Percentiles rank a stretch among this genome's conserved stretches.
phyloP scores from a whole-genome alignment of 495 filamentous ascomycete genomes.

The Podospora comata region DNA sequence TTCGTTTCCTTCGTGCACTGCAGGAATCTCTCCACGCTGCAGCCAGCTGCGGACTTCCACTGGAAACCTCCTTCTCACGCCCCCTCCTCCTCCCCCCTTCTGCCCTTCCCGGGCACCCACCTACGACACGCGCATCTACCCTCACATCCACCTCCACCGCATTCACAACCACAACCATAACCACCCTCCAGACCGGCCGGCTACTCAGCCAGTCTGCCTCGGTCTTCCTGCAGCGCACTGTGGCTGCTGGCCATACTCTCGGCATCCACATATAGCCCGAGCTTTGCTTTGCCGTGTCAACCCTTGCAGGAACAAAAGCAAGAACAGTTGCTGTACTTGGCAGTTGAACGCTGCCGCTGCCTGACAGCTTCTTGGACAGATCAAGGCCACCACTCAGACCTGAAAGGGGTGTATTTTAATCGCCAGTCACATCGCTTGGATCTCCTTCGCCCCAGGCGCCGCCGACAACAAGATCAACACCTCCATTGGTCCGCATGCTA shows the following conservation, averaged over 20 bases:
- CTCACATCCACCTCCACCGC: constrained; percentile 6
- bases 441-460: constrained; percentile 27
- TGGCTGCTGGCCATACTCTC: neutral
- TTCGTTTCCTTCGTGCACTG: constrained; percentile 37
- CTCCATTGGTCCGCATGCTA: constrained; percentile 29
- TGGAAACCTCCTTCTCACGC: constrained; percentile 14
- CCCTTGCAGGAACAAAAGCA: constrained; percentile 21
- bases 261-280: constrained; percentile 28
- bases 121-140: constrained; percentile 10
- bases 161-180: constrained; percentile 10
- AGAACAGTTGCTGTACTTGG: neutral
- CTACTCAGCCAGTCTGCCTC: neutral
- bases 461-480: constrained; percentile 27
- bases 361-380: constrained; percentile 13
- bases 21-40: constrained; percentile 30
- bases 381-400: constrained; percentile 18
- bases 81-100: constrained; percentile 1
- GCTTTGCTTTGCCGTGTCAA: constrained; percentile 26
- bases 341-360: constrained; percentile 19
- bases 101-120: neutral
- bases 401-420: constrained; percentile 31
- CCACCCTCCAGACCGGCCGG: no score
- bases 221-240: constrained; percentile 7
- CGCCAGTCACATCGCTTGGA: constrained; percentile 32
- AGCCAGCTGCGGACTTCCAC: constrained; percentile 23